Evolutionary conservation across 169 alveolate genomes (phyloP).

Genomic region (Cryptosporidium tyzzeri): DNA sequence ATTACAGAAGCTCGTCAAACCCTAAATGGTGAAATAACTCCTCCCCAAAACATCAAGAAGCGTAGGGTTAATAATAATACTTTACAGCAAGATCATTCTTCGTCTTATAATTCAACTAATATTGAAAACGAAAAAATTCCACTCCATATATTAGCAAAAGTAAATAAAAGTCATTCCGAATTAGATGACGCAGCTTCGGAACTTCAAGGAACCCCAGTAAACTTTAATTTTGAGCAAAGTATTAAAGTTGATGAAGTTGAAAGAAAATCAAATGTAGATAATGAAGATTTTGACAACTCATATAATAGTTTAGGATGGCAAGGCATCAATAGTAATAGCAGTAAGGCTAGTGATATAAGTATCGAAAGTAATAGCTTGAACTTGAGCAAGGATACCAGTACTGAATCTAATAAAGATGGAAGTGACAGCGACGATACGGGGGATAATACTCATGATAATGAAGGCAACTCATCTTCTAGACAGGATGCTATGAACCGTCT

Average conservation of each 20-base stretch:
- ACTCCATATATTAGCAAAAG: constrained; percentile 31
- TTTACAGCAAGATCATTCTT: constrained; percentile 1
- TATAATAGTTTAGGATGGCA: constrained; percentile 42
- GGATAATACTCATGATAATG: constrained; percentile 31
- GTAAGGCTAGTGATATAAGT: constrained; percentile 39
- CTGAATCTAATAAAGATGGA: constrained; percentile 40
- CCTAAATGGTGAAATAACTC: constrained; percentile 21
- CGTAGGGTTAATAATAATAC: constrained; percentile 1
- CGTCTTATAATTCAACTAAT: background rate
- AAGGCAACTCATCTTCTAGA: constrained; percentile 42
- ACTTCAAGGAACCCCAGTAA: constrained; percentile 34
- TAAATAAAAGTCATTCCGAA: constrained; percentile 27
- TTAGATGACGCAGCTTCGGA: constrained; percentile 7
- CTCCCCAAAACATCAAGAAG: constrained; percentile 44
- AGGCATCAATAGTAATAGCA: constrained; percentile 8
- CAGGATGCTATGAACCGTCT: constrained; percentile 76
- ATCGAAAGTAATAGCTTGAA: constrained; percentile 14
- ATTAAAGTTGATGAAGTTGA: constrained; percentile 32
- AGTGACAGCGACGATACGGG: constrained; percentile 31
- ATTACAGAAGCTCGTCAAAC: constrained; percentile 54
- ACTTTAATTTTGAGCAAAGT: constrained; percentile 10
- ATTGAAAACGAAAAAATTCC: constrained; percentile 34
- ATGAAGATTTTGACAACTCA: constrained; percentile 10
- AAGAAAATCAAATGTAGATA: background rate
- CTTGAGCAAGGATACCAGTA: background rate